A percentile compares a stretch with the other conserved stretches of the same genome.
phyloP scores from a whole-genome alignment of 495 filamentous ascomycete species.

The Pseudotulostoma volvatum region DNA sequence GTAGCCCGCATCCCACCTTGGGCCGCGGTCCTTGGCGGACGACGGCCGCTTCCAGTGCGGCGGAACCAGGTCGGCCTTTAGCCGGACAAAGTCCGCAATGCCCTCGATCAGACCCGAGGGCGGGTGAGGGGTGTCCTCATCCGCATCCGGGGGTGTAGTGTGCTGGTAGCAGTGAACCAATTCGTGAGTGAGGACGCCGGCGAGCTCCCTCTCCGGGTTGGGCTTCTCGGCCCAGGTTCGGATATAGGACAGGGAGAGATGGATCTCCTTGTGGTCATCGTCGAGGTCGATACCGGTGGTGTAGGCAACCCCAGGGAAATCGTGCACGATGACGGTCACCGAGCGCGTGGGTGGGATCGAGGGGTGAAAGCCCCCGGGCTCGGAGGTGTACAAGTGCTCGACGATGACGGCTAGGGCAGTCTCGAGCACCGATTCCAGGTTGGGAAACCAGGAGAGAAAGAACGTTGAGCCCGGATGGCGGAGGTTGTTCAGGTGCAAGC shows the following conservation, averaged over 20 bases:
- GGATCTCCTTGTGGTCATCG: constrained; percentile 85
- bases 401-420: constrained; percentile 49
- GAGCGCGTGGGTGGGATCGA: constrained; percentile 45
- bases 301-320: constrained; percentile 74
- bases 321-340: constrained; percentile 70
- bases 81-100: constrained; percentile 82
- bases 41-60: constrained; percentile 66
- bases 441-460: constrained; percentile 45
- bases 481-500: constrained; percentile 55
- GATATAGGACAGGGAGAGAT: constrained; percentile 71
- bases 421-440: constrained; percentile 40
- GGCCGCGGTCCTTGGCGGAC: constrained; percentile 25
- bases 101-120: constrained; percentile 82
- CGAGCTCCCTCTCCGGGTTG: constrained; percentile 43
- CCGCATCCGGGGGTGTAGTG: constrained; percentile 32
- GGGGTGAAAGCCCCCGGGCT: constrained; percentile 13
- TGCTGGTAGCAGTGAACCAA: constrained; percentile 94
- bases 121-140: constrained; percentile 10
- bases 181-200: constrained; percentile 78
- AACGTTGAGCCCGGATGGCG: constrained; percentile 40
- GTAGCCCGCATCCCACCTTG: constrained; percentile 80
- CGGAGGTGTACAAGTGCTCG: constrained; percentile 40
- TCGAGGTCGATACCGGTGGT: constrained; percentile 74
- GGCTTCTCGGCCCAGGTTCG: constrained; percentile 23
- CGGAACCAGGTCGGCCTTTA: constrained; percentile 55